phyloP scores from a whole-genome alignment of 2,329 filamentous ascomycete genomes.

The Penicillium sp. region DNA sequence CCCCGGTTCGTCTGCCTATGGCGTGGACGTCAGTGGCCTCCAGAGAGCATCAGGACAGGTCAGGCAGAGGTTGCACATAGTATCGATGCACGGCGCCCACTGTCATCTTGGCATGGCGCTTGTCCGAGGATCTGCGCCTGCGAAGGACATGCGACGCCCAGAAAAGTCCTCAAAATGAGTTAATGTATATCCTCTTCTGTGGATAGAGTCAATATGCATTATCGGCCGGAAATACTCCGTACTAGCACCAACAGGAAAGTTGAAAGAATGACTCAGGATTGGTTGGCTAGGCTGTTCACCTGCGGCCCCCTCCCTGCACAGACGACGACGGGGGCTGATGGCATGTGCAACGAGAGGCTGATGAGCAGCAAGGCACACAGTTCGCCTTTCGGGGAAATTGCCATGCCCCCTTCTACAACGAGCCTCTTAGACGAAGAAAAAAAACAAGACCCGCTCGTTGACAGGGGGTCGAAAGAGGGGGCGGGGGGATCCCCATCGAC shows the following conservation, averaged over 20 bases:
- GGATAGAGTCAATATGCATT: neutral
- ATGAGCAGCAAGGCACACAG: neutral
- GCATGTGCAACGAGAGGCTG: conserved; percentile 7
- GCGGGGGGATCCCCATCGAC: conserved; percentile 9
- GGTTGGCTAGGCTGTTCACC: neutral
- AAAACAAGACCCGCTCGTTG: conserved; percentile 8
- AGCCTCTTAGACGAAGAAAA: conserved; percentile 3
- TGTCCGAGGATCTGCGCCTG: conserved; percentile 28
- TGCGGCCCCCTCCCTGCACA: neutral
- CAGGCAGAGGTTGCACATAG: conserved; percentile 17
- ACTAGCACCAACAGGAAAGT: neutral
- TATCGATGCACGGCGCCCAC: conserved; percentile 26
- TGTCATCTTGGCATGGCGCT: conserved; percentile 39
- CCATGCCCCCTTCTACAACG: neutral
- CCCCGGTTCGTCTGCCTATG: conserved; percentile 15
- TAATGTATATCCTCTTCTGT: neutral
- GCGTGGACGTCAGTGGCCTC: neutral
- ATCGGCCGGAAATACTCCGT: neutral
- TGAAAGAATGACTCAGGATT: neutral
- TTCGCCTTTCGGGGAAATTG: neutral
- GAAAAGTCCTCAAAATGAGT: conserved; percentile 2
- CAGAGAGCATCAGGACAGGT: conserved; percentile 15
- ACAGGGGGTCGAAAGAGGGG: conserved; percentile 30
- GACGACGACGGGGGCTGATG: neutral
- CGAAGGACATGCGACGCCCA: neutral